Evolutionary conservation across 768 basidiomycete genomes (phyloP).

Genomic region (Plicaturopsis crispa): DNA sequence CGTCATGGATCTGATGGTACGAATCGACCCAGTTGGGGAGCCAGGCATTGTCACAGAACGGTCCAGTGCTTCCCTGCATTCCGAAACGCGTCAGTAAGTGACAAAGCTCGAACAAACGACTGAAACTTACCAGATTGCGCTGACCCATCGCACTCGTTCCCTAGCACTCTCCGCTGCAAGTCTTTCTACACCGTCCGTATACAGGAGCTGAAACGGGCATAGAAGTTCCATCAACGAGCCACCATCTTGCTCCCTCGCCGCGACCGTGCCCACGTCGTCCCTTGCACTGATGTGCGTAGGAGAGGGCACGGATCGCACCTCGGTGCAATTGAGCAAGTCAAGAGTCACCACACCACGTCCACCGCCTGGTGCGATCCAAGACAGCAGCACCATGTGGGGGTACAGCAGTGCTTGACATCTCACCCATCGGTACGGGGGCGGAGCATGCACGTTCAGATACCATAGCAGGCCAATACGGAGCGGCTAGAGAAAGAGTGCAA

Average conservation of each 20-base stretch:
- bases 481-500: conserved; percentile 32
- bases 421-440: conserved; percentile 73
- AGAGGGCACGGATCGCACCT: conserved; percentile 76
- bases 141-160: conserved; percentile 88
- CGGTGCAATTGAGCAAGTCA: conserved; percentile 80
- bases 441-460: conserved; percentile 89
- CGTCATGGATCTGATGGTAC: conserved; percentile 52
- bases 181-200: conserved; percentile 84
- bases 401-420: conserved; percentile 78
- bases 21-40: conserved; percentile 52
- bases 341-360: conserved; percentile 81
- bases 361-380: conserved; percentile 81
- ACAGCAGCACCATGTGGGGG: conserved; percentile 76
- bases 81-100: background rate
- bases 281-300: conserved; percentile 73
- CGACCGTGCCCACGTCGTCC: conserved; percentile 83
- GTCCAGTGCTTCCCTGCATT: conserved; percentile 69
- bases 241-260: conserved; percentile 56
- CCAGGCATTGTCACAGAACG: conserved; percentile 46
- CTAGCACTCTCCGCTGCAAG: conserved; percentile 83
- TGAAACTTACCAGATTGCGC: conserved; percentile 70
- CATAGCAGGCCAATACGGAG: conserved; percentile 79
- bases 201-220: conserved; percentile 88
- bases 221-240: conserved; percentile 55
- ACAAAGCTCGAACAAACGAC: background rate